phyloP scores from a whole-genome alignment of 352 stramenopile species.

The Globisporangium lucens region DNA sequence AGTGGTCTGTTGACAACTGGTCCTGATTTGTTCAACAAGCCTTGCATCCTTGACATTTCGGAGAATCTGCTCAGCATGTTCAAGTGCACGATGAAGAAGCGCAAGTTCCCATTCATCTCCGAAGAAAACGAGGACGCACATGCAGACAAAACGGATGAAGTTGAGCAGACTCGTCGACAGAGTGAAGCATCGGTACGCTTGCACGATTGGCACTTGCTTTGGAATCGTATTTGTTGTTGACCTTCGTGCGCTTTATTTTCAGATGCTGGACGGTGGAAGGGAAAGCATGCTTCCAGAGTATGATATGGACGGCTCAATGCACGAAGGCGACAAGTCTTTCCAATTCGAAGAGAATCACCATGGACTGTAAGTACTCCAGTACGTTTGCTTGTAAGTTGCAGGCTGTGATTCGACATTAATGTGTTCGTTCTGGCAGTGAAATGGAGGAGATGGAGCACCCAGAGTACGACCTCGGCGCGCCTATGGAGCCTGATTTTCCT shows the following conservation, averaged over 20 bases:
- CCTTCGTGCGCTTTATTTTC: not conserved
- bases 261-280: constrained; percentile 7
- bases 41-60: constrained; percentile 55
- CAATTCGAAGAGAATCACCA: constrained; percentile 29
- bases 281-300: constrained; percentile 17
- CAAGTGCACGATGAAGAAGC: constrained; percentile 82
- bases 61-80: constrained; percentile 76
- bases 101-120: constrained; percentile 66
- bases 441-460: constrained; percentile 42
- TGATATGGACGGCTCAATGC: constrained; percentile 16
- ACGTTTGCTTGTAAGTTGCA: not conserved
- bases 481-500: constrained; percentile 40
- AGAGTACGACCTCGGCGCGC: constrained; percentile 55
- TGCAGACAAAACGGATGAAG: constrained; percentile 31
- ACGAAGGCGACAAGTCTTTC: constrained; percentile 39
- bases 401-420: not conserved
- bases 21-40: constrained; percentile 53
- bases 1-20: constrained; percentile 19
- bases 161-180: constrained; percentile 70
- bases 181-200: constrained; percentile 50
- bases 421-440: constrained; percentile 5
- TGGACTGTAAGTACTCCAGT: constrained; percentile 10
- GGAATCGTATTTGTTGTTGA: not conserved
- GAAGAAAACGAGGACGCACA: constrained; percentile 18
- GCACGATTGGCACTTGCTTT: not conserved